These are phyloP conservation scores for Fagopyrum esculentum DNA, from an alignment of 148 eudicot species.

Conservation along the genomic window DNA sequence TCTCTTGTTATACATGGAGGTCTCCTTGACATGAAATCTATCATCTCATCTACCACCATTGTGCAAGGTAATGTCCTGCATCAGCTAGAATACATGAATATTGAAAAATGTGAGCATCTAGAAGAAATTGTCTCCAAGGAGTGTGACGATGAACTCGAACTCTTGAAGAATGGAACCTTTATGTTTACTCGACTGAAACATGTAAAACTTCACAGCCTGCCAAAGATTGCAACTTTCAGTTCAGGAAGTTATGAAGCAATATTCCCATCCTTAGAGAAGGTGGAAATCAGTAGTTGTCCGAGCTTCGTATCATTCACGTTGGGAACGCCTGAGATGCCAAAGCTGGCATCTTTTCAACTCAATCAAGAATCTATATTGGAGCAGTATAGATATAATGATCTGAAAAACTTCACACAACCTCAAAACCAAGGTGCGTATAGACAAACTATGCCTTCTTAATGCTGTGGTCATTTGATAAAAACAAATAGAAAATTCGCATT, in stretches of 20 bases:
- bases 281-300: not conserved
- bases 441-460: not conserved
- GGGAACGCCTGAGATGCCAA: not conserved
- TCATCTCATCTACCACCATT: not conserved
- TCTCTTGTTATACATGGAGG: not conserved
- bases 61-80: not conserved
- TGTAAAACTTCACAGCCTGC: not conserved
- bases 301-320: not conserved
- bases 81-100: not conserved
- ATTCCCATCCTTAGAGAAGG: conserved; percentile 2
- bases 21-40: not conserved
- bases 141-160: not conserved
- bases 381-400: not conserved
- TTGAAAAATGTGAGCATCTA: conserved; percentile 7
- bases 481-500: too few relatives aligned
- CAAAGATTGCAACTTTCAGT: not conserved
- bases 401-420: not conserved
- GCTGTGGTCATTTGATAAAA: not conserved
- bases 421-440: not conserved
- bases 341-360: not conserved
- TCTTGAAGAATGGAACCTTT: not conserved
- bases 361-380: not conserved
- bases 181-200: conserved; percentile 1
- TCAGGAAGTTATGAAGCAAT: conserved; percentile 3
- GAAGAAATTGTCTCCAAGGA: conserved; percentile 8